Conservation (phyloP, 192 early-diverging fungal genomes). For the Coemansia sp. region DNA sequence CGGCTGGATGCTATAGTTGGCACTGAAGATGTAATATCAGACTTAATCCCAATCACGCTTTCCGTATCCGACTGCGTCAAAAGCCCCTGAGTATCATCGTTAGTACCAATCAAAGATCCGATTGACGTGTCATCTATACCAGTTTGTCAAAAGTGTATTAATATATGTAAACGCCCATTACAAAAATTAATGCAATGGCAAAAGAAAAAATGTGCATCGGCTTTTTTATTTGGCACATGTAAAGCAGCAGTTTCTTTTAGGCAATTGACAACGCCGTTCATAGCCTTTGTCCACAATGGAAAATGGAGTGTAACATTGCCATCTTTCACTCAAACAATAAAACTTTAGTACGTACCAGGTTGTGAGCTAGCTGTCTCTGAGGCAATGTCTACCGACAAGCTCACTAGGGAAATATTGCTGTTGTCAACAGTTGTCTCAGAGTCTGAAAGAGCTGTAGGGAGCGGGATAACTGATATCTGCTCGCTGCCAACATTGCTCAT, state of each 20-base stretch:
- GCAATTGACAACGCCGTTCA: too few relatives aligned
- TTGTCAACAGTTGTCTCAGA: not conserved
- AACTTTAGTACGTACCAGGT: not conserved
- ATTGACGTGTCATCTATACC: not conserved
- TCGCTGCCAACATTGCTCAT: not conserved
- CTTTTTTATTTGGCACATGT: not conserved
- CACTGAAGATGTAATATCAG: not conserved
- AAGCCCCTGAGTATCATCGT: not conserved
- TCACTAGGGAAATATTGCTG: not conserved
- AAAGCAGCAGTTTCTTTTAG: not conserved
- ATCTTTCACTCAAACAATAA: not conserved
- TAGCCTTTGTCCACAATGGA: not conserved
- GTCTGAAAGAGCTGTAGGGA: not conserved
- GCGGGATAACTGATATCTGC: not conserved
- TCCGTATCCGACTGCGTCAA: not conserved
- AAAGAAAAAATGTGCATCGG: too few relatives aligned
- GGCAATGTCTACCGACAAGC: not conserved
- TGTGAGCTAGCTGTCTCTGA: not conserved
- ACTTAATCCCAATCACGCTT: not conserved
- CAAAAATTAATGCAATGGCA: not conserved
- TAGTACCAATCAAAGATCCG: not conserved
- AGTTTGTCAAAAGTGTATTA: not conserved
- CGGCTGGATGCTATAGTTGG: not conserved
- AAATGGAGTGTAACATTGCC: not conserved
- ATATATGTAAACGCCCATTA: not conserved